Conservation (phyloP, 1,284 basidiomycete species). For the Rhodotorula sp. region DNA sequence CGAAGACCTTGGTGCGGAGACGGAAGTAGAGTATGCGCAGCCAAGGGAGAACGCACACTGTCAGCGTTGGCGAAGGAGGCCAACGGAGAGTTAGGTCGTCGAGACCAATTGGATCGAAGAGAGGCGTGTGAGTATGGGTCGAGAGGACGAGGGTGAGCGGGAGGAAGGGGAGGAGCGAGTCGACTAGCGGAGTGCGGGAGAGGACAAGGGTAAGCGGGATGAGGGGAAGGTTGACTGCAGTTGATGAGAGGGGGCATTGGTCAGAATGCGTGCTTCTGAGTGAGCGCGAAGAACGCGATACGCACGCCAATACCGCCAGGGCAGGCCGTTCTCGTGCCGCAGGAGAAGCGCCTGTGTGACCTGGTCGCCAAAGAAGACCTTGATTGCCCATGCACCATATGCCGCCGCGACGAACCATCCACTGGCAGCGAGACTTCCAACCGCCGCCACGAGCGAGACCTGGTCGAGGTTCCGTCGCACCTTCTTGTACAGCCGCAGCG, state of each 20-base stretch:
- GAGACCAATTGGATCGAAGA: slow-evolving; percentile 31
- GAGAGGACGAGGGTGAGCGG: slow-evolving; percentile 41
- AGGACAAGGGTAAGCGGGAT: slow-evolving; percentile 62
- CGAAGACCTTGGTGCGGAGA: slow-evolving; percentile 27
- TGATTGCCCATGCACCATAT: slow-evolving; percentile 70
- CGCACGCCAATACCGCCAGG: slow-evolving; percentile 52
- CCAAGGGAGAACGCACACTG: slow-evolving; percentile 43
- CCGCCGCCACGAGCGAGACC: not conserved
- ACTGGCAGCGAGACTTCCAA: slow-evolving; percentile 51
- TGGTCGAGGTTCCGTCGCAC: slow-evolving; percentile 49
- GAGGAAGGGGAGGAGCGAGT: slow-evolving; percentile 44
- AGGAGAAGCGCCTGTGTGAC: slow-evolving; percentile 62
- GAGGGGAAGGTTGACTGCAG: slow-evolving; percentile 61
- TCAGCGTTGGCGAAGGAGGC: slow-evolving; percentile 40
- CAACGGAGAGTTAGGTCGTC: slow-evolving; percentile 38
- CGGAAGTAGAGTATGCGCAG: slow-evolving; percentile 40
- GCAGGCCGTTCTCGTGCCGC: slow-evolving; percentile 65
- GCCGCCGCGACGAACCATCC: slow-evolving; percentile 62
- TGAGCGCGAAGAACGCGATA: not conserved
- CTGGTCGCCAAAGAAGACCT: slow-evolving; percentile 61
- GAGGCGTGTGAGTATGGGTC: slow-evolving; percentile 13
- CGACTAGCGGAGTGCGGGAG: slow-evolving; percentile 51
- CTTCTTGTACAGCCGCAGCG: slow-evolving; percentile 53
- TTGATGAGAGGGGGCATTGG: too few relatives aligned
- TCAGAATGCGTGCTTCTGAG: slow-evolving; percentile 51